Evolutionary conservation across 306 rosid species (phyloP).

Genomic region (Trifolium repens): DNA sequence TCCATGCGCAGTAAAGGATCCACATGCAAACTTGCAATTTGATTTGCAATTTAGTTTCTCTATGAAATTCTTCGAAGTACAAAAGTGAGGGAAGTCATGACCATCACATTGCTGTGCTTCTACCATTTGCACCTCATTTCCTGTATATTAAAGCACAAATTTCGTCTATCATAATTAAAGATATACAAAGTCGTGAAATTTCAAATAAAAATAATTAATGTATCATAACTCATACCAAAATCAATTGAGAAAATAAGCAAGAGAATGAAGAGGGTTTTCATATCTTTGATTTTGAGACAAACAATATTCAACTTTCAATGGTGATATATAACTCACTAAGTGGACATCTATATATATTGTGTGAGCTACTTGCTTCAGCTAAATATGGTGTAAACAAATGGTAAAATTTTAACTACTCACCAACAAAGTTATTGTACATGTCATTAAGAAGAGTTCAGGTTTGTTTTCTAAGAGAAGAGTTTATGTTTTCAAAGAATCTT

Average conservation of each 20-base stretch:
- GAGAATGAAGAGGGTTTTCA: neutral
- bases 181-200: neutral
- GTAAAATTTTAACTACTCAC: too few species aligned
- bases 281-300: neutral
- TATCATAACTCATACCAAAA: neutral
- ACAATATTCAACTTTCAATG: neutral
- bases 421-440: too few species aligned
- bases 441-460: too few species aligned
- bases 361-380: too few species aligned
- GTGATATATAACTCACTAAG: neutral
- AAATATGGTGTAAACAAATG: too few species aligned
- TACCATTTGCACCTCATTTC: neutral
- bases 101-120: neutral
- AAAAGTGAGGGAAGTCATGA: too few species aligned
- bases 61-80: too few species aligned
- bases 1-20: neutral
- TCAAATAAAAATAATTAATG: neutral
- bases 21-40: neutral
- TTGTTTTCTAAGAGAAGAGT: too few species aligned
- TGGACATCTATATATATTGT: neutral
- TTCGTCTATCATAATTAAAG: neutral
- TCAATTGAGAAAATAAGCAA: neutral
- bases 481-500: too few species aligned
- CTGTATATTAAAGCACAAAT: neutral
- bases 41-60: too few species aligned